phyloP scores from a whole-genome alignment of 352 stramenopile species.

The Globisporangium splendens region DNA sequence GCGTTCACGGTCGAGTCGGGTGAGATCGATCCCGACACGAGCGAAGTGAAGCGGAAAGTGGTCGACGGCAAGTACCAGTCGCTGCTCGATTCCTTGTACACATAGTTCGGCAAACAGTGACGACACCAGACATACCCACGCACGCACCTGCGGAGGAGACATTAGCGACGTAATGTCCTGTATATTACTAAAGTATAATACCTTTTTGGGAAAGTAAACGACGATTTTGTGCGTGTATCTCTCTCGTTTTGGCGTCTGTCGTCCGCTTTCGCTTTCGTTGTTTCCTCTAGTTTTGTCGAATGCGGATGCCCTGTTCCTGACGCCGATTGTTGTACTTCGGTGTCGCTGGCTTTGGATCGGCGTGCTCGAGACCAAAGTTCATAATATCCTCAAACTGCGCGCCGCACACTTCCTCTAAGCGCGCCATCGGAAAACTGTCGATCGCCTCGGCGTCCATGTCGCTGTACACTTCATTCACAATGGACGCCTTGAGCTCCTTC shows the following conservation, averaged over 20 bases:
- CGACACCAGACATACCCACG: not conserved
- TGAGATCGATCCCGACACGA: slow-evolving; percentile 65
- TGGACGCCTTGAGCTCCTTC: slow-evolving; percentile 72
- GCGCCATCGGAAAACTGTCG: slow-evolving; percentile 52
- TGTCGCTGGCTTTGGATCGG: slow-evolving; percentile 39
- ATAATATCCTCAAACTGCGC: slow-evolving; percentile 47
- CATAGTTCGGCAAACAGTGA: slow-evolving; percentile 21
- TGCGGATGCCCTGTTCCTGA: slow-evolving; percentile 83
- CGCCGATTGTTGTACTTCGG: slow-evolving; percentile 32
- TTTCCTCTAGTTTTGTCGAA: slow-evolving; percentile 54
- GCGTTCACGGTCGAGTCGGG: slow-evolving; percentile 63
- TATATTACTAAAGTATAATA: slow-evolving; percentile 23
- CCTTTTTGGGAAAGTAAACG: slow-evolving; percentile 1
- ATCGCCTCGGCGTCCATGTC: slow-evolving; percentile 58
- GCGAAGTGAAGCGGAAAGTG: slow-evolving; percentile 50
- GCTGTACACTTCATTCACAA: slow-evolving; percentile 45
- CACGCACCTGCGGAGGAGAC: not conserved
- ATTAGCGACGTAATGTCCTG: slow-evolving; percentile 4
- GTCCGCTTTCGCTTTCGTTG: not conserved
- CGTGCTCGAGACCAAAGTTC: slow-evolving; percentile 71
- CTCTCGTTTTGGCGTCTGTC: too few relatives aligned
- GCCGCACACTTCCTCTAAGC: slow-evolving; percentile 58
- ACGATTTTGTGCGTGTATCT: not conserved
- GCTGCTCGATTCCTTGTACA: slow-evolving; percentile 74
- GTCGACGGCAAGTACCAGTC: slow-evolving; percentile 74